Evolutionary conservation across 2,329 filamentous ascomycete genomes (phyloP).

Genomic region (Metarhizium humberi): DNA sequence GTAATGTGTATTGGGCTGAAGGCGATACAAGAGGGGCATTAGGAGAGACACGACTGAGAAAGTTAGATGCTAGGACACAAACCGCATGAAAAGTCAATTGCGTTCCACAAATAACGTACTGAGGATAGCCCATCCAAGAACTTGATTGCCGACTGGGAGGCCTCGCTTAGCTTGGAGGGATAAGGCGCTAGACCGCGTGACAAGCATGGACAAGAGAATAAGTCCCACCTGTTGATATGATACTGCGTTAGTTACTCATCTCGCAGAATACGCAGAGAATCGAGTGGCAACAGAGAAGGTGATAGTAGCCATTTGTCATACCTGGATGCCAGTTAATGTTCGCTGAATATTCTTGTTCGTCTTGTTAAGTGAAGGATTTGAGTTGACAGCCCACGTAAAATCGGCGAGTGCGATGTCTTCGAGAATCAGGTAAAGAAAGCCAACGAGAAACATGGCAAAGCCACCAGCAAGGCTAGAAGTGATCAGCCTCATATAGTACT

Average conservation of each 20-base stretch:
- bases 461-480: slow-evolving; percentile 60
- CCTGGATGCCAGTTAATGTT: slow-evolving; percentile 56
- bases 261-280: background rate
- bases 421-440: slow-evolving; percentile 69
- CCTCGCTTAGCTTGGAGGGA: slow-evolving; percentile 80
- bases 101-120: slow-evolving; percentile 33
- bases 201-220: slow-evolving; percentile 68
- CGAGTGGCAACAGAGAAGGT: background rate
- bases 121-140: slow-evolving; percentile 74
- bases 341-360: slow-evolving; percentile 40
- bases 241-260: background rate
- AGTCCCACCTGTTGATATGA: slow-evolving; percentile 52
- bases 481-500: slow-evolving; percentile 5
- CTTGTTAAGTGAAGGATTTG: slow-evolving; percentile 8
- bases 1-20: slow-evolving; percentile 78
- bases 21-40: slow-evolving; percentile 70
- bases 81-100: background rate
- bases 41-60: slow-evolving; percentile 58
- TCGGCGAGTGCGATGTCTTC: slow-evolving; percentile 53
- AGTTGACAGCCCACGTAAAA: slow-evolving; percentile 20
- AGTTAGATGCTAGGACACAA: background rate
- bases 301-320: slow-evolving; percentile 20
- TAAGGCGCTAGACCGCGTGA: slow-evolving; percentile 77
- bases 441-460: slow-evolving; percentile 64
- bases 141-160: slow-evolving; percentile 77